phyloP scores from a whole-genome alignment of 805 yeast genomes.

The Blastobotrys robertii region DNA sequence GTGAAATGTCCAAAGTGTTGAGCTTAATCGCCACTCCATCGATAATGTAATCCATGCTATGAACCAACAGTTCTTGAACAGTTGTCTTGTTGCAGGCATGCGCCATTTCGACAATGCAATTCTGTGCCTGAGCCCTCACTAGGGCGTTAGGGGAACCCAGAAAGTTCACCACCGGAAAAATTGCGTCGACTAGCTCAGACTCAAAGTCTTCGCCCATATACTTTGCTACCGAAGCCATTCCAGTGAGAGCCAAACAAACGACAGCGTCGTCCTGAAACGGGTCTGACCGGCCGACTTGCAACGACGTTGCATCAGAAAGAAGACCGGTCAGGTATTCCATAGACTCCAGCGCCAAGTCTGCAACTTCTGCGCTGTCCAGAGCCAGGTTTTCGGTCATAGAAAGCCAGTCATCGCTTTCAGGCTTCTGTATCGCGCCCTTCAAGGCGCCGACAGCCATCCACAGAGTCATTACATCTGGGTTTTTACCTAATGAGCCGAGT shows the following conservation, averaged over 20 bases:
- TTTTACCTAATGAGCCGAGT: not conserved
- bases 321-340: not conserved
- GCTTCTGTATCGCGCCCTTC: not conserved
- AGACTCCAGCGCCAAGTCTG: not conserved
- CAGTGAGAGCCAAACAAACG: conserved; percentile 15
- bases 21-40: conserved; percentile 68
- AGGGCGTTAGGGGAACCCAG: conserved; percentile 46
- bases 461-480: not conserved
- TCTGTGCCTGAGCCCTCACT: conserved; percentile 43
- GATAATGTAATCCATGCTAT: conserved; percentile 70
- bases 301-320: too few species aligned
- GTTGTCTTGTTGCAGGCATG: conserved; percentile 40
- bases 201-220: conserved; percentile 32
- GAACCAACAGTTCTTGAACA: conserved; percentile 43
- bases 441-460: conserved; percentile 5
- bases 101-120: conserved; percentile 44
- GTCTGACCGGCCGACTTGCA: too few species aligned
- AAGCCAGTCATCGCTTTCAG: conserved; percentile 5
- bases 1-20: conserved; percentile 61
- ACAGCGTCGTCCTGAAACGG: conserved; percentile 1
- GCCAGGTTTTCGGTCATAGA: not conserved
- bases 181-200: conserved; percentile 54
- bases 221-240: conserved; percentile 13
- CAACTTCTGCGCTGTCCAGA: not conserved
- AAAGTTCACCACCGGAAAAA: conserved; percentile 65